Conservation (phyloP, 2,329 filamentous ascomycete species). For the Microcyclospora tardicrescens region DNA sequence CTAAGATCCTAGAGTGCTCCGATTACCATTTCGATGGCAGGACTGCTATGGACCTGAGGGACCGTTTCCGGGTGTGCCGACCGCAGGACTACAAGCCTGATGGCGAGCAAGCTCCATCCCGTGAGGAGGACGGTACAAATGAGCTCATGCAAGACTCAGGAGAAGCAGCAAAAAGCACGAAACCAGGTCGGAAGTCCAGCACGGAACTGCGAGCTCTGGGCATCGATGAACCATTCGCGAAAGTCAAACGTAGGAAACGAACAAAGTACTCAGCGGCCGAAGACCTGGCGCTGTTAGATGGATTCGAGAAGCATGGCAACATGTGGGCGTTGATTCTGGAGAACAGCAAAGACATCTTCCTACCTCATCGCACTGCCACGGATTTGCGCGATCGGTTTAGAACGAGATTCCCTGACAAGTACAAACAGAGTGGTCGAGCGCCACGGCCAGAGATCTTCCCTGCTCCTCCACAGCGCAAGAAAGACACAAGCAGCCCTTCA, state of each 20-base stretch:
- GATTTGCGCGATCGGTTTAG: slow-evolving; percentile 51
- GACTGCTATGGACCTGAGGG: slow-evolving; percentile 51
- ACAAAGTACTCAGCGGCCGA: slow-evolving; percentile 44
- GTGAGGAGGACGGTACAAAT: not conserved
- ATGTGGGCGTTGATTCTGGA: slow-evolving; percentile 44
- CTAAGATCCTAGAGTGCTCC: slow-evolving; percentile 44
- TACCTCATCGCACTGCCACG: slow-evolving; percentile 42
- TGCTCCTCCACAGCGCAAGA: not conserved
- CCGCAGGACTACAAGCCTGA: slow-evolving; percentile 13
- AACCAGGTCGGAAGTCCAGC: slow-evolving; percentile 12
- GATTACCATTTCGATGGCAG: slow-evolving; percentile 45
- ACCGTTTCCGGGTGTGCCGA: slow-evolving; percentile 32
- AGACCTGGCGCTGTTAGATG: slow-evolving; percentile 45
- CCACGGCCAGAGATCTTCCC: slow-evolving; percentile 7
- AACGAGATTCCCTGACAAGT: slow-evolving; percentile 45
- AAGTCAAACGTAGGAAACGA: slow-evolving; percentile 39
- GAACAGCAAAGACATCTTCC: slow-evolving; percentile 36
- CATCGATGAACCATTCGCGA: slow-evolving; percentile 37
- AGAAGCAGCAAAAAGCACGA: not conserved
- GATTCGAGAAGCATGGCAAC: slow-evolving; percentile 46
- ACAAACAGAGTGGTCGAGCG: slow-evolving; percentile 36
- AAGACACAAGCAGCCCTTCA: not conserved
- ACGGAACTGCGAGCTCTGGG: slow-evolving; percentile 31
- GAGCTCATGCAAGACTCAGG: not conserved
- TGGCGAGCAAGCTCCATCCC: not conserved